phyloP scores from a whole-genome alignment of 176 grass and related monocot species.

The Tillandsia fasciculata region DNA sequence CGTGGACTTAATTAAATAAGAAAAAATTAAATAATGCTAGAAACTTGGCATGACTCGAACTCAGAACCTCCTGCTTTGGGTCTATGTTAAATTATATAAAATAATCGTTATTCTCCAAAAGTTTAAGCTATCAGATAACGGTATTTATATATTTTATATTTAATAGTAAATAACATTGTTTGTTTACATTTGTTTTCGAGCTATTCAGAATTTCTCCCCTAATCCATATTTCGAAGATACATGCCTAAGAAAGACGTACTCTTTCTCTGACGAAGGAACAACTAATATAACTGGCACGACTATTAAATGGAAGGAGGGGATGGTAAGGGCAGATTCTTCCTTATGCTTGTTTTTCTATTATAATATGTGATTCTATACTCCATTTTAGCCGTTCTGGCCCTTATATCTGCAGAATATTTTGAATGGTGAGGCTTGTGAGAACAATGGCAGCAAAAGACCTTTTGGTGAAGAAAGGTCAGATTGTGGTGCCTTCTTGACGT shows the following conservation, averaged over 20 bases:
- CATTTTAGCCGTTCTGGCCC: conserved; percentile 21
- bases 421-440: conserved; percentile 46
- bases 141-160: no score
- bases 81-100: no score
- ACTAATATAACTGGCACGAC: conserved; percentile 48
- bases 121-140: no score
- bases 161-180: not conserved
- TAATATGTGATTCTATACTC: conserved; percentile 4
- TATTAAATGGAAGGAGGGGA: conserved; percentile 79
- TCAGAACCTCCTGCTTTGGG: no score
- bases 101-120: not conserved
- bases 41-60: no score
- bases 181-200: conserved; percentile 4
- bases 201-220: conserved; percentile 46
- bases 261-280: conserved; percentile 51
- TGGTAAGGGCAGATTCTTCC: conserved; percentile 33
- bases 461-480: conserved; percentile 82
- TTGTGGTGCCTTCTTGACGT: not conserved
- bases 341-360: not conserved
- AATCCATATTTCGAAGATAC: conserved; percentile 83
- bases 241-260: conserved; percentile 51
- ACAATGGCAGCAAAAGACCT: conserved; percentile 68
- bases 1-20: no score
- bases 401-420: conserved; percentile 39
- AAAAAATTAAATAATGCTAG: no score